Evolutionary conservation across 441 rosid genomes (phyloP).

Genomic region (Metrosideros polymorpha): DNA sequence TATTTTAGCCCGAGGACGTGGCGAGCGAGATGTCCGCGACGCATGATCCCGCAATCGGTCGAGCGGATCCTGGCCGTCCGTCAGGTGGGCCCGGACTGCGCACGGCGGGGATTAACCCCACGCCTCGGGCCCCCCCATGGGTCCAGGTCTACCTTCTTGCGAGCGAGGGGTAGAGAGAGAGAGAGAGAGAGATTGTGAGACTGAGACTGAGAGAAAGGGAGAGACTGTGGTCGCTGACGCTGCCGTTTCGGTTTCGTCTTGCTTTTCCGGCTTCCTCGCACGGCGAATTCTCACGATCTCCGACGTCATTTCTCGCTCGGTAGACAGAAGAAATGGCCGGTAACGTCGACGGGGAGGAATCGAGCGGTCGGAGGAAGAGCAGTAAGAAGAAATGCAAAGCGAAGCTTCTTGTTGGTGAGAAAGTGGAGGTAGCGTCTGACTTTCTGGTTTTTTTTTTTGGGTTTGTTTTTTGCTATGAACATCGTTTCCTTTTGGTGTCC

Average conservation of each 20-base stretch:
- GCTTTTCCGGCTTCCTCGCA: not conserved
- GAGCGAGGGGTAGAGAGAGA: not conserved
- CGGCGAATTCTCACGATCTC: not conserved
- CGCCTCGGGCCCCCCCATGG: not conserved
- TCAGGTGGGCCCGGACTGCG: not conserved
- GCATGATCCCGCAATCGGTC: not conserved
- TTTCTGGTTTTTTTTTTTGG: not conserved
- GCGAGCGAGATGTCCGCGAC: not conserved
- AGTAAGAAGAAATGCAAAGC: not conserved
- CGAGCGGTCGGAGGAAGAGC: not conserved
- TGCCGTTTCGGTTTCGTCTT: not conserved
- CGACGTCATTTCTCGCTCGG: not conserved
- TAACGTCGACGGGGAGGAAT: not conserved
- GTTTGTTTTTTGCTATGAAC: not conserved
- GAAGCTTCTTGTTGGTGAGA: slow-evolving; percentile 20
- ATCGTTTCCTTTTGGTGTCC: not conserved
- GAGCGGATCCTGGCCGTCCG: not conserved
- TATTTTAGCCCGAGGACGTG: not conserved
- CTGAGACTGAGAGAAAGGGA: not conserved
- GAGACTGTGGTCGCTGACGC: not conserved
- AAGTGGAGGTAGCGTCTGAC: slow-evolving; percentile 27
- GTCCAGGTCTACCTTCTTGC: not conserved
- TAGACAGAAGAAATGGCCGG: not conserved
- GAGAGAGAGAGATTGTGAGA: not conserved
- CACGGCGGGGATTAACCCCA: not conserved